Evolutionary conservation across 2,329 filamentous ascomycete species (phyloP).

Genomic region (Ascosphaera apis): DNA sequence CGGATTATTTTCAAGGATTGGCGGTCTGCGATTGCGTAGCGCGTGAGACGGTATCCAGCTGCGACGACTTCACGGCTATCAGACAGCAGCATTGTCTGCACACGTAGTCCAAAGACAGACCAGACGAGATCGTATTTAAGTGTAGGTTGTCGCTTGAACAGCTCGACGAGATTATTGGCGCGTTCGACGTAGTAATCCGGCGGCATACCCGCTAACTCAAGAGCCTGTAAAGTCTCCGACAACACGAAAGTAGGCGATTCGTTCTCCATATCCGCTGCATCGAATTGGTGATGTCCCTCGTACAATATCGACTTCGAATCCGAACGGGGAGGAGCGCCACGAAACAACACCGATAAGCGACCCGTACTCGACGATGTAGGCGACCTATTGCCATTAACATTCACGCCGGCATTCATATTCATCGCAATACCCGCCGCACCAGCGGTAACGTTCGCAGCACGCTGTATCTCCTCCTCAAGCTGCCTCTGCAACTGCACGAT

Average conservation of each 20-base stretch:
- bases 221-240: constrained; percentile 67
- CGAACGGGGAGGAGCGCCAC: constrained; percentile 30
- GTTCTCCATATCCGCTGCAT: constrained; percentile 43
- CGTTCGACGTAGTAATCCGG: constrained; percentile 89
- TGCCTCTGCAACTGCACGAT: constrained; percentile 35
- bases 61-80: constrained; percentile 91
- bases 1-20: constrained; percentile 76
- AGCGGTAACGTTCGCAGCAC: constrained; percentile 29
- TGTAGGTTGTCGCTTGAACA: constrained; percentile 84
- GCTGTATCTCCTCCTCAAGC: constrained; percentile 36
- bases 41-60: constrained; percentile 75
- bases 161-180: constrained; percentile 76
- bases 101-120: constrained; percentile 79
- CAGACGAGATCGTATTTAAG: constrained; percentile 93
- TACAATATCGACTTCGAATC: constrained; percentile 18
- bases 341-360: constrained; percentile 34
- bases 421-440: too few species aligned
- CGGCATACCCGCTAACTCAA: constrained; percentile 69
- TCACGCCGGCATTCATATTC: too few species aligned
- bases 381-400: constrained; percentile 16
- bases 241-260: constrained; percentile 86
- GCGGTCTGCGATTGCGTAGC: constrained; percentile 84
- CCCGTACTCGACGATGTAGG: constrained; percentile 14
- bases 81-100: constrained; percentile 89
- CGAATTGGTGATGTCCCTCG: constrained; percentile 17